These are phyloP conservation scores for Iberis amara DNA, from an alignment of 441 rosid species.

Conservation along the genomic window DNA sequence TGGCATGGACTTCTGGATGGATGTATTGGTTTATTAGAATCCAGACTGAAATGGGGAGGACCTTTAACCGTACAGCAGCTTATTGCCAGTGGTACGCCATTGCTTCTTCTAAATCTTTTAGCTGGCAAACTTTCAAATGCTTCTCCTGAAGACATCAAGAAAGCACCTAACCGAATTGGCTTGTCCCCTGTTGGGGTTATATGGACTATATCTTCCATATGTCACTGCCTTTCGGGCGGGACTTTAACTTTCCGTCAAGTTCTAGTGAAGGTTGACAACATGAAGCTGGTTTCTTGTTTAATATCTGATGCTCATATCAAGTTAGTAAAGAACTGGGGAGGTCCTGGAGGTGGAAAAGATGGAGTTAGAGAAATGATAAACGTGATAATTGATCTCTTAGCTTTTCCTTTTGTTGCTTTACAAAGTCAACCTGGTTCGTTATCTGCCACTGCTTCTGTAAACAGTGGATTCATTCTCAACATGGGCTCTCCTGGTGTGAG, in stretches of 20 bases:
- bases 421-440: constrained; percentile 75
- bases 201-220: constrained; percentile 80
- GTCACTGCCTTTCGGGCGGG: constrained; percentile 82
- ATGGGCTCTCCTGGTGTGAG: constrained; percentile 75
- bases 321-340: constrained; percentile 80
- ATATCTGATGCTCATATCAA: constrained; percentile 72
- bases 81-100: constrained; percentile 81
- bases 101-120: constrained; percentile 67
- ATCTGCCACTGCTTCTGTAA: constrained; percentile 83
- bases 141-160: constrained; percentile 41
- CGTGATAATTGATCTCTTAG: constrained; percentile 76
- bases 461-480: constrained; percentile 90
- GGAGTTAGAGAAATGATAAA: constrained; percentile 75
- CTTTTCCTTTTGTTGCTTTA: constrained; percentile 87
- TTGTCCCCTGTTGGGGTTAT: constrained; percentile 83
- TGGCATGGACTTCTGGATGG: constrained; percentile 96
- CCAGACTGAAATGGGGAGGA: constrained; percentile 82
- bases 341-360: constrained; percentile 89
- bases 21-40: constrained; percentile 85
- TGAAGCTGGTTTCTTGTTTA: constrained; percentile 54
- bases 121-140: constrained; percentile 37
- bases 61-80: constrained; percentile 77
- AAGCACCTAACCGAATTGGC: constrained; percentile 41
- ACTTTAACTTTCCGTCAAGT: constrained; percentile 69
- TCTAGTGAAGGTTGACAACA: constrained; percentile 53